Conservation (phyloP, 495 filamentous ascomycete species). For the Lasiosphaeria miniovina region DNA sequence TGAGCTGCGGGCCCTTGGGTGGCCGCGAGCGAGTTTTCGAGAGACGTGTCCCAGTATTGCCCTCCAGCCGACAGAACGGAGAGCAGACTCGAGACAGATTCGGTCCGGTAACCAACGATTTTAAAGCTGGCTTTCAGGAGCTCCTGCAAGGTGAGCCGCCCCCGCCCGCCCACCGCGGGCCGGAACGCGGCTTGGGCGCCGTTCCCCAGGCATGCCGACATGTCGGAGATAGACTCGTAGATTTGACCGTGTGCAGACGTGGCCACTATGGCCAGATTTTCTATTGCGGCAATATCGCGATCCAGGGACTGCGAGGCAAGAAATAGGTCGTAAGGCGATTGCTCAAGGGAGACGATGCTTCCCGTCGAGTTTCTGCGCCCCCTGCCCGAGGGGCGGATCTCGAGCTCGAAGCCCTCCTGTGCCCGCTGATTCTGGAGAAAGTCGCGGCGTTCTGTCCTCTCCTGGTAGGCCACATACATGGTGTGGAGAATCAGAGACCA, state of each 20-base stretch:
- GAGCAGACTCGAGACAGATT: slow-evolving; percentile 59
- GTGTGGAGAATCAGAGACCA: slow-evolving; percentile 75
- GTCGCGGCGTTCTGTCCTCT: slow-evolving; percentile 57
- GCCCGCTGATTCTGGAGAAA: slow-evolving; percentile 61
- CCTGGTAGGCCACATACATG: slow-evolving; percentile 58
- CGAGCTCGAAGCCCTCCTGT: slow-evolving; percentile 50
- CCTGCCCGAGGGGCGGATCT: slow-evolving; percentile 31
- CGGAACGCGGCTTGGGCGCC: slow-evolving; percentile 45
- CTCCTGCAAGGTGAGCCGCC: slow-evolving; percentile 61
- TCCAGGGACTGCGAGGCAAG: slow-evolving; percentile 40
- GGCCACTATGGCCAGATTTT: slow-evolving; percentile 46
- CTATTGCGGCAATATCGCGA: slow-evolving; percentile 35
- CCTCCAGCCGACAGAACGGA: slow-evolving; percentile 56
- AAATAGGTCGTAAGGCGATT: slow-evolving; percentile 47
- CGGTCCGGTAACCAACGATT: slow-evolving; percentile 63
- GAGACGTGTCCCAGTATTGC: slow-evolving; percentile 52
- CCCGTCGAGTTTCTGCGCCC: slow-evolving; percentile 48
- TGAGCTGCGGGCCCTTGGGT: slow-evolving; percentile 47
- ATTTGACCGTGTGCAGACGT: slow-evolving; percentile 51
- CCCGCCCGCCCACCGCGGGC: slow-evolving; percentile 43
- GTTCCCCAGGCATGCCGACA: slow-evolving; percentile 50
- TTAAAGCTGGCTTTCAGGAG: slow-evolving; percentile 57
- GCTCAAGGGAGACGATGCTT: slow-evolving; percentile 50
- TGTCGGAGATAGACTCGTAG: slow-evolving; percentile 59
- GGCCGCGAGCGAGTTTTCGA: slow-evolving; percentile 31